A percentile compares a stretch with the other conserved stretches of the same genome.
phyloP scores from a whole-genome alignment of 768 basidiomycete species.

The Dentipellis fragilis region DNA sequence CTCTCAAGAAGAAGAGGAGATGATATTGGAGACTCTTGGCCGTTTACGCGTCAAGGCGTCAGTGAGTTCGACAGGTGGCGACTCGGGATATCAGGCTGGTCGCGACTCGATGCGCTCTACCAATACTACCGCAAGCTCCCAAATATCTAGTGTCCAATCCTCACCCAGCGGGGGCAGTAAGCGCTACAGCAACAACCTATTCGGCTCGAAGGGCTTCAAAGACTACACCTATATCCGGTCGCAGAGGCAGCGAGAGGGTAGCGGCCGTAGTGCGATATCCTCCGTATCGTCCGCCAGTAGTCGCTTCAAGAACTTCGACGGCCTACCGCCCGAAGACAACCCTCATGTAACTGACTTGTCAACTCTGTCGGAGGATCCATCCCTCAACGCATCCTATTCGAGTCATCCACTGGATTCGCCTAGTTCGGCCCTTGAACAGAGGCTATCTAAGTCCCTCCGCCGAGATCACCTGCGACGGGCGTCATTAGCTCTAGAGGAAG shows the following conservation, averaged over 20 bases:
- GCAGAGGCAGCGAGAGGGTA: slow-evolving; percentile 29
- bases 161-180: slow-evolving; percentile 38
- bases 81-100: slow-evolving; percentile 2
- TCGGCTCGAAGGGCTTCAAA: slow-evolving; percentile 69
- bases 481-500: slow-evolving; percentile 67
- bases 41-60: slow-evolving; percentile 32
- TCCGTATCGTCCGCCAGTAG: slow-evolving; percentile 4
- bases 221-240: slow-evolving; percentile 65
- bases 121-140: slow-evolving; percentile 27
- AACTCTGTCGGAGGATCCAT: neutral
- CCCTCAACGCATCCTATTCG: slow-evolving; percentile 3
- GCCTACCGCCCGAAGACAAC: slow-evolving; percentile 7
- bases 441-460: slow-evolving; percentile 39
- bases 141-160: slow-evolving; percentile 30
- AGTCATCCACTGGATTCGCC: slow-evolving; percentile 17
- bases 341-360: slow-evolving; percentile 2
- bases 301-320: slow-evolving; percentile 5
- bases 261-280: slow-evolving; percentile 20
- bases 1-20: slow-evolving; percentile 76
- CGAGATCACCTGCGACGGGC: slow-evolving; percentile 48
- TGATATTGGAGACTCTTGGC: slow-evolving; percentile 69
- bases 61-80: slow-evolving; percentile 15
- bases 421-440: slow-evolving; percentile 27
- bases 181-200: slow-evolving; percentile 81
- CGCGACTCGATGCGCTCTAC: slow-evolving; percentile 16